phyloP scores from a whole-genome alignment of 495 filamentous ascomycete species.

The Lasiosphaeris hirsuta region DNA sequence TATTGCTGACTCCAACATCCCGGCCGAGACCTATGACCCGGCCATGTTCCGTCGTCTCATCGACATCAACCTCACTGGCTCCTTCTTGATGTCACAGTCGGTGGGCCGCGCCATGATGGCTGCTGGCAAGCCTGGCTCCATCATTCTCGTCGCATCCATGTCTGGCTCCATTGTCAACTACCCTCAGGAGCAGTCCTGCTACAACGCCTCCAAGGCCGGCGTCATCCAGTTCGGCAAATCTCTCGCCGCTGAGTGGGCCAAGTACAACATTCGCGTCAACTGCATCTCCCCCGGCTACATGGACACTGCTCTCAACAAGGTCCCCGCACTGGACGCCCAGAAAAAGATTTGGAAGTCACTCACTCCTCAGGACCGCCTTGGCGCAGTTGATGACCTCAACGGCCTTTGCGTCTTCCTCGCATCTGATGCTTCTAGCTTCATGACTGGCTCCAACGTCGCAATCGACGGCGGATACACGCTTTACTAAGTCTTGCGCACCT shows the following conservation, averaged over 20 bases:
- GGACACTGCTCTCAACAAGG: slow-evolving; percentile 73
- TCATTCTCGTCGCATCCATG: slow-evolving; percentile 75
- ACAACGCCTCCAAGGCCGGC: slow-evolving; percentile 77
- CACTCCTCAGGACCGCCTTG: slow-evolving; percentile 72
- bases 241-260: slow-evolving; percentile 77
- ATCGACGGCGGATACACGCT: slow-evolving; percentile 63
- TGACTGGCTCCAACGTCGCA: slow-evolving; percentile 75
- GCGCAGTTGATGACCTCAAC: slow-evolving; percentile 72
- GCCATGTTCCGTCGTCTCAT: slow-evolving; percentile 71
- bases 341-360: slow-evolving; percentile 75
- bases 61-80: slow-evolving; percentile 73
- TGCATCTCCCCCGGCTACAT: slow-evolving; percentile 77
- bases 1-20: slow-evolving; percentile 67
- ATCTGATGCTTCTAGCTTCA: slow-evolving; percentile 68
- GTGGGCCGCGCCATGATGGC: slow-evolving; percentile 64
- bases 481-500: slow-evolving; percentile 27
- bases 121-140: slow-evolving; percentile 61
- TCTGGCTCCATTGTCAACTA: slow-evolving; percentile 75
- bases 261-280: slow-evolving; percentile 72
- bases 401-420: slow-evolving; percentile 74
- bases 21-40: slow-evolving; percentile 51
- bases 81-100: slow-evolving; percentile 65
- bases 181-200: slow-evolving; percentile 73
- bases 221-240: slow-evolving; percentile 75
- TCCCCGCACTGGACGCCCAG: slow-evolving; percentile 68